Conservation (phyloP, 139 green algal genomes). For the Haematococcus lacustris region DNA sequence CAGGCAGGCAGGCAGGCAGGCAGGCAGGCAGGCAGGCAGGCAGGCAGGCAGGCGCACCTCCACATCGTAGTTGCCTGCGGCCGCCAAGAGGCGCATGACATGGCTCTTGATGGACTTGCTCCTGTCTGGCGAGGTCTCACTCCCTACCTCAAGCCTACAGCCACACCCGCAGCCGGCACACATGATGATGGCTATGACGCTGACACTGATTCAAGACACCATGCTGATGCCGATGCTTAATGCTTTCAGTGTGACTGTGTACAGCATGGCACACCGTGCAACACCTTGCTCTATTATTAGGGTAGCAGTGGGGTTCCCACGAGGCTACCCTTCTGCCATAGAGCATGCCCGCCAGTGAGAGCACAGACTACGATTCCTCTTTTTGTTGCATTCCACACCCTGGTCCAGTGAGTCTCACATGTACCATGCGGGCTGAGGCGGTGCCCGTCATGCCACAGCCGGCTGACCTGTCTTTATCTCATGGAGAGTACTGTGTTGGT, state of each 20-base stretch:
- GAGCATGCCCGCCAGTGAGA: too few species aligned
- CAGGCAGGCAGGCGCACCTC: too few species aligned
- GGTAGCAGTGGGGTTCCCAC: background rate
- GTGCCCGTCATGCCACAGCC: too few species aligned
- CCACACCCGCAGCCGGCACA: background rate
- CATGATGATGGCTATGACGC: background rate
- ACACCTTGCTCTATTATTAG: background rate
- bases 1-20: too few species aligned
- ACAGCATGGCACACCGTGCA: background rate
- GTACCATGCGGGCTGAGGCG: too few species aligned
- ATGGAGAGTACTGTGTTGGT: too few species aligned
- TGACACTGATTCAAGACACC: background rate
- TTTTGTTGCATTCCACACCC: too few species aligned
- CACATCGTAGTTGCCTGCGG: slow-evolving; percentile 55
- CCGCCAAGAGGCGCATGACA: slow-evolving; percentile 62
- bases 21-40: too few species aligned
- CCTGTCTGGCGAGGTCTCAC: slow-evolving; percentile 62
- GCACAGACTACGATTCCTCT: too few species aligned
- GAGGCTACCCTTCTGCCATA: background rate
- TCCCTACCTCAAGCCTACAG: slow-evolving; percentile 69
- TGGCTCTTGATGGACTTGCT: slow-evolving; percentile 79
- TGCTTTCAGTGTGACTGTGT: background rate
- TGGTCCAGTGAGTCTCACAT: too few species aligned
- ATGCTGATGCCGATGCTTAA: background rate
- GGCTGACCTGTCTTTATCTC: too few species aligned